Evolutionary conservation across 192 early-diverging fungal genomes (phyloP).

Genomic region (Entophlyctis luteolus): DNA sequence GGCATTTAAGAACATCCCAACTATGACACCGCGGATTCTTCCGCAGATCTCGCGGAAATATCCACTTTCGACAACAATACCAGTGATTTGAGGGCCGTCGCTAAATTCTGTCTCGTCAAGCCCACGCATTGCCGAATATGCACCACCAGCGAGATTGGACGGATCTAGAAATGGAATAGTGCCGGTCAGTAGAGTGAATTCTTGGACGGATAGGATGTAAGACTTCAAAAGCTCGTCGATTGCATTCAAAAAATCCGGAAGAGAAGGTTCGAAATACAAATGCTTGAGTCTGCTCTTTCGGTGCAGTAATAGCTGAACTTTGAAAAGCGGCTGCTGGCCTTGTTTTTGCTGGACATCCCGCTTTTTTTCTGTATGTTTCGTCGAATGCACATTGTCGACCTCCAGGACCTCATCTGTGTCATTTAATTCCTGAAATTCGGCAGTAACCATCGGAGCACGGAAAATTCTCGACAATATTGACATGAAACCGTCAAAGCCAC

Average conservation of each 20-base stretch:
- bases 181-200: slow-evolving; percentile 43
- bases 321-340: slow-evolving; percentile 45
- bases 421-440: slow-evolving; percentile 23
- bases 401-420: slow-evolving; percentile 15
- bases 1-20: slow-evolving; percentile 55
- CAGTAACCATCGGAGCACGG: background rate
- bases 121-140: slow-evolving; percentile 41
- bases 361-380: slow-evolving; percentile 9
- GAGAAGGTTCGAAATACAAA: slow-evolving; percentile 48
- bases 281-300: slow-evolving; percentile 5
- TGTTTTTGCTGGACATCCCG: background rate
- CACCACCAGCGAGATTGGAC: slow-evolving; percentile 37
- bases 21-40: slow-evolving; percentile 51
- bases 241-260: slow-evolving; percentile 44
- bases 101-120: slow-evolving; percentile 52
- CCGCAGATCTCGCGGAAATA: slow-evolving; percentile 60
- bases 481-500: slow-evolving; percentile 52
- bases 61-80: slow-evolving; percentile 50
- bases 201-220: slow-evolving; percentile 43
- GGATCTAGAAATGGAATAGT: slow-evolving; percentile 51
- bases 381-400: background rate
- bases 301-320: slow-evolving; percentile 46
- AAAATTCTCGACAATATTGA: slow-evolving; percentile 30
- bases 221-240: slow-evolving; percentile 49
- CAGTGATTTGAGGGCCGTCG: slow-evolving; percentile 51